Conservation (phyloP, 139 green algal genomes). For the Picochlorum sp. region DNA sequence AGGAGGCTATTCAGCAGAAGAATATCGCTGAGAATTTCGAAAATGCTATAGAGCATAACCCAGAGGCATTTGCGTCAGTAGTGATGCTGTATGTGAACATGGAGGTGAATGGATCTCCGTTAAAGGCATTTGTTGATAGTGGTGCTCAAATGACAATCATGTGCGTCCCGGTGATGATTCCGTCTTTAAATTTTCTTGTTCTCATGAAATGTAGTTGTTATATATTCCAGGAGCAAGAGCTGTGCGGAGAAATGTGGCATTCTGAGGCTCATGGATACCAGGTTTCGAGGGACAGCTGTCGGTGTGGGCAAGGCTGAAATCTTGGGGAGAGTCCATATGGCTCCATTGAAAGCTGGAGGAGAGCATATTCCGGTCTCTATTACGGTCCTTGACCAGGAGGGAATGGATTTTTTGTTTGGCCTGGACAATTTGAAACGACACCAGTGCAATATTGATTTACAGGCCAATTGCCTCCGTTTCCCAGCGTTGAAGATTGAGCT, state of each 20-base stretch:
- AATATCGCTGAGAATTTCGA: slow-evolving; percentile 88
- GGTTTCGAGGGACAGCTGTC: slow-evolving; percentile 74
- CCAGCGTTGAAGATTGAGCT: slow-evolving; percentile 35
- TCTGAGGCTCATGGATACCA: slow-evolving; percentile 77
- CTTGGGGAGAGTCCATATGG: slow-evolving; percentile 51
- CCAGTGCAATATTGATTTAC: slow-evolving; percentile 67
- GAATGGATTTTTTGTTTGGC: slow-evolving; percentile 90
- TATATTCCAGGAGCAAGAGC: neutral
- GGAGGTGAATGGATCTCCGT: slow-evolving; percentile 61
- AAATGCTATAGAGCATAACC: slow-evolving; percentile 80
- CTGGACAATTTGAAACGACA: slow-evolving; percentile 90
- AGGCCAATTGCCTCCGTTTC: slow-evolving; percentile 57
- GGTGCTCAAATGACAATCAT: slow-evolving; percentile 75
- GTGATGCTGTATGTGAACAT: slow-evolving; percentile 82
- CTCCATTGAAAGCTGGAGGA: slow-evolving; percentile 59
- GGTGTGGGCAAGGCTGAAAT: slow-evolving; percentile 85
- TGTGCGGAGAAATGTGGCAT: slow-evolving; percentile 73
- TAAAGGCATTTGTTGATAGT: slow-evolving; percentile 77
- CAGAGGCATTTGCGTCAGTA: slow-evolving; percentile 69
- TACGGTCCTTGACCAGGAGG: slow-evolving; percentile 81
- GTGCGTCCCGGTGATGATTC: neutral
- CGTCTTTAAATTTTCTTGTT: neutral
- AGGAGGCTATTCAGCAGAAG: slow-evolving; percentile 76
- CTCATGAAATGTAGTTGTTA: neutral
- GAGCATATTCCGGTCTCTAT: slow-evolving; percentile 73